A percentile compares a stretch with the other conserved stretches of the same genome.
Evolutionary conservation across 768 basidiomycete genomes (phyloP).

Genomic region (Boletus patriciae): DNA sequence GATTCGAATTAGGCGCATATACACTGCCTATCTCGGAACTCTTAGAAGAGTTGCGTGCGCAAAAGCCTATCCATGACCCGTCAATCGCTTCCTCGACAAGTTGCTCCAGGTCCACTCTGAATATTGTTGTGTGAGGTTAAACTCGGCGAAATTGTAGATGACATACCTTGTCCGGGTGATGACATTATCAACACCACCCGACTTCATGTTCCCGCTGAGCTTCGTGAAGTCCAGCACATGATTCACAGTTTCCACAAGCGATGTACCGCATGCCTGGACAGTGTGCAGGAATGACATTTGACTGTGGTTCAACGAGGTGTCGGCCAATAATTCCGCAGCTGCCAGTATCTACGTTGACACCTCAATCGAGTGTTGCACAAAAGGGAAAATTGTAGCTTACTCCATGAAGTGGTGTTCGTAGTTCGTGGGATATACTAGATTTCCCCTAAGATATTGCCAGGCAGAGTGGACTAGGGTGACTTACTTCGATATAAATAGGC

Average conservation of each 20-base stretch:
- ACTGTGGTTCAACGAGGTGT: constrained; percentile 76
- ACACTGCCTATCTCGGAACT: constrained; percentile 89
- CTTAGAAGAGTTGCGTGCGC: constrained; percentile 69
- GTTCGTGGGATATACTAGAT: constrained; percentile 81
- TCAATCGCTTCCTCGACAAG: constrained; percentile 89
- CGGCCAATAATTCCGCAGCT: constrained; percentile 86
- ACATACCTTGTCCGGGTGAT: constrained; percentile 67
- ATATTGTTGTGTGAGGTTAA: not conserved
- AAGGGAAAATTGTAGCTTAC: constrained; percentile 39
- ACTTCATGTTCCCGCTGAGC: constrained; percentile 80
- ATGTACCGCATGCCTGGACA: constrained; percentile 93
- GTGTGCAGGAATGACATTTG: constrained; percentile 90
- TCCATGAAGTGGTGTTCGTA: constrained; percentile 90
- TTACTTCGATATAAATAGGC: constrained; percentile 88
- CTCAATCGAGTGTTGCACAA: not conserved
- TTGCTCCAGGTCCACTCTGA: constrained; percentile 73
- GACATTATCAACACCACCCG: constrained; percentile 74
- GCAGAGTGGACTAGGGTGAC: constrained; percentile 18
- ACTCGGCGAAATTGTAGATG: not conserved
- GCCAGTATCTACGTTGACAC: constrained; percentile 65
- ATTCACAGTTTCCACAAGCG: constrained; percentile 93
- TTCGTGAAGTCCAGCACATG: constrained; percentile 97
- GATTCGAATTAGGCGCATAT: constrained; percentile 71
- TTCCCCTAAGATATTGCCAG: constrained; percentile 6
- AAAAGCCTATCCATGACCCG: constrained; percentile 91